Base-by-base conservation (phyloP, 148 eudicot species). In the Oxyria digyna region DNA sequence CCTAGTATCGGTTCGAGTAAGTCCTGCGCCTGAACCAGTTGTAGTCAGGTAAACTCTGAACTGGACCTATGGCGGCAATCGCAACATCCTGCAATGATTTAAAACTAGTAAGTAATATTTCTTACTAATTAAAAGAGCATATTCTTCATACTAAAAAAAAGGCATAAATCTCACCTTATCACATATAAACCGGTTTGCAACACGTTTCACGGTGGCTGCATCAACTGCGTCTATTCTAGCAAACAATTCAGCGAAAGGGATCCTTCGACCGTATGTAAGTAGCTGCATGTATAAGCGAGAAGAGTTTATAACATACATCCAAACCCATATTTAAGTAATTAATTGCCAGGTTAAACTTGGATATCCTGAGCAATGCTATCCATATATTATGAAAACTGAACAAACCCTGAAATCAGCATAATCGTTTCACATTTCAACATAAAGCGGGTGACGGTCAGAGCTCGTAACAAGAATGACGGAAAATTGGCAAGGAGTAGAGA, bases 21-120 rank as follows among this genome's bases (percentile, higher is more conserved):
- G 97, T 91, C 41, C 93, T 81, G 78, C 96, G 91, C 75, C 97
- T 84, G 88, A 91, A 91, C 97, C 97, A 89, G 83, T 87, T 91
- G 91, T 89, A 89, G 77, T 91, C 97, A 5, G 93, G 97, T 71
- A 91, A 81, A 8, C 49, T 67, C 76, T 85, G 87, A 74, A 91
- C 71, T 6, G 97, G 96, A 1, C 97, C 97, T 67, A 79, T 62
- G 43, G 93, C 96, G 63, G 93, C 80, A 31, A 91, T 87, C 1
- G 93, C 91, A 67, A 88, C 68, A 80, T 88, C 96, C 96, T 88
- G 83, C 71, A 73, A 57, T 20, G 21, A 33, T 20, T 7, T n/a
- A 2, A 31, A 71, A 42, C 14, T 42, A 8, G 33, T 55, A 55
- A 59, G 38, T 14, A 13, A 59, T 59, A 38, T 10, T 26, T 14